A percentile compares a stretch with the other conserved stretches of the same genome.
These are phyloP conservation scores for Wickerhamiella siamensis DNA, from an alignment of 805 yeast species.

Conservation along the genomic window DNA sequence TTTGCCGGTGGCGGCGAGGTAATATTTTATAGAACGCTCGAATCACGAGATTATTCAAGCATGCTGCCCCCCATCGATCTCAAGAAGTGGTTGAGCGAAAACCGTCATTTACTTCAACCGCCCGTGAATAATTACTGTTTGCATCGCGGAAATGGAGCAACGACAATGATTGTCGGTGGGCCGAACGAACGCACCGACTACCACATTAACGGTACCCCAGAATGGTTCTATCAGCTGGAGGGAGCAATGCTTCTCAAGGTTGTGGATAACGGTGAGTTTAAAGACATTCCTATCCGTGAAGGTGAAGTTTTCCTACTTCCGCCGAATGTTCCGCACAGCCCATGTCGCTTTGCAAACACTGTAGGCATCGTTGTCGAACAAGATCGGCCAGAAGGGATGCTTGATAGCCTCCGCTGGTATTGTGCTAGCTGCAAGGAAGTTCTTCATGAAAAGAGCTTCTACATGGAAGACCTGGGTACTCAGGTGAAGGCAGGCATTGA, in stretches of 20 bases:
- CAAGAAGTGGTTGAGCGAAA: conserved; percentile 66
- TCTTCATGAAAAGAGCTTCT: conserved; percentile 56
- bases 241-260: conserved; percentile 77
- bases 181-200: conserved; percentile 90
- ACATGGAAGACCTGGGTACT: conserved; percentile 71
- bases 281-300: conserved; percentile 59
- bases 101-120: conserved; percentile 63
- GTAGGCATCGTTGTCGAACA: conserved; percentile 88
- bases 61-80: conserved; percentile 48
- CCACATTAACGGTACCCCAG: conserved; percentile 89
- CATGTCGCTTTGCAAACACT: conserved; percentile 72
- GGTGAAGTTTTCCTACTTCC: conserved; percentile 86
- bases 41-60: background rate
- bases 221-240: conserved; percentile 77
- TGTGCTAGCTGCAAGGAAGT: conserved; percentile 53
- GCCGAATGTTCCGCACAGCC: conserved; percentile 75
- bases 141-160: conserved; percentile 71
- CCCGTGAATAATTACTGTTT: conserved; percentile 87
- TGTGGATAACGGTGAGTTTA: conserved; percentile 64
- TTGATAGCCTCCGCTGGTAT: conserved; percentile 79
- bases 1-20: too few species aligned
- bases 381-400: conserved; percentile 59
- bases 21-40: too few species aligned
- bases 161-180: conserved; percentile 93
- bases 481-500: conserved; percentile 77